phyloP scores from a whole-genome alignment of 208 protist genomes.

The Lotmaria passim region DNA sequence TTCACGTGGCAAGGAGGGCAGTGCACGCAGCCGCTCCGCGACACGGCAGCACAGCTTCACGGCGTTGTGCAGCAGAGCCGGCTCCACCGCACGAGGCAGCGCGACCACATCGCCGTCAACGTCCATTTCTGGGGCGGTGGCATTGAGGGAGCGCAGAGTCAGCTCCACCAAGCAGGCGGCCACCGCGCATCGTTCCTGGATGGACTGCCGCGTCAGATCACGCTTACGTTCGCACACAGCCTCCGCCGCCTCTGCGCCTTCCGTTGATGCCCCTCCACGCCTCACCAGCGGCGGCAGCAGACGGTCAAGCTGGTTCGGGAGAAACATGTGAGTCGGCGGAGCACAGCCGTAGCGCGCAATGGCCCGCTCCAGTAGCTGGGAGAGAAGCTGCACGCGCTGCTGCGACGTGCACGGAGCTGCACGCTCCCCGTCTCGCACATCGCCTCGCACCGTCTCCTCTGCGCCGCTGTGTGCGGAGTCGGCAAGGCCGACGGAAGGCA shows the following conservation, averaged over 20 bases:
- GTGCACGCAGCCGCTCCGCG: constrained; percentile 31
- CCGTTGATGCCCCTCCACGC: no score
- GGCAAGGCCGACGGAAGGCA: not conserved
- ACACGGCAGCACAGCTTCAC: constrained; percentile 61
- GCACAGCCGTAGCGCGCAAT: constrained; percentile 26
- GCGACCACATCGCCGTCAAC: not conserved
- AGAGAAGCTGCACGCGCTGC: constrained; percentile 3
- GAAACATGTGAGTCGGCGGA: constrained; percentile 58
- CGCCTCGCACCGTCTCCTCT: not conserved
- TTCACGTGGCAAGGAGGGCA: not conserved
- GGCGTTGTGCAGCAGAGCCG: constrained; percentile 45
- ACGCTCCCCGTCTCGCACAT: not conserved
- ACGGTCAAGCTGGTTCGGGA: constrained; percentile 60
- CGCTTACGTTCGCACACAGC: no score
- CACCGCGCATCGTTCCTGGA: constrained; percentile 22
- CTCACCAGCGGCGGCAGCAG: constrained; percentile 37
- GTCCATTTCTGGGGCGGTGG: not conserved
- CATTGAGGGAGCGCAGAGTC: constrained; percentile 7
- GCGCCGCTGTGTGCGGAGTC: not conserved
- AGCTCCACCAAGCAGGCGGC: constrained; percentile 23
- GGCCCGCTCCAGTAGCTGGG: constrained; percentile 19
- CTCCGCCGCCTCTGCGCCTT: no score
- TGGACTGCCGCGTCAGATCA: no score
- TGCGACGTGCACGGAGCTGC: not conserved
- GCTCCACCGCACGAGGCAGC: constrained; percentile 18